Percentiles rank a stretch among this genome's conserved stretches.
These are phyloP conservation scores for Mortierella sp. DNA, from an alignment of 371 early-diverging fungal genomes.

Conservation along the genomic window DNA sequence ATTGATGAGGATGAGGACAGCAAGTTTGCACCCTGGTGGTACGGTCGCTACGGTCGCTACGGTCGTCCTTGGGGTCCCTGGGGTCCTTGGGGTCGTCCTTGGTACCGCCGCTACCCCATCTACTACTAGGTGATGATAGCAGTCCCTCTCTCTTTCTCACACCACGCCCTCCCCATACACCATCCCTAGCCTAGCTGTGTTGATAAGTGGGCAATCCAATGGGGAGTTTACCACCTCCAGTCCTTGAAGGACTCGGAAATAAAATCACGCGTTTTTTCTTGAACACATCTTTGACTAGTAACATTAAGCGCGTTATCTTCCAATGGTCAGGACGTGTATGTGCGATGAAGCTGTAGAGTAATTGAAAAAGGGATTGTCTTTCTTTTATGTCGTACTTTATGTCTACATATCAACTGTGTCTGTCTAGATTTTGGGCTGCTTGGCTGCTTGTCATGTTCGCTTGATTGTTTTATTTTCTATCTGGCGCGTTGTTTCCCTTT, in stretches of 20 bases:
- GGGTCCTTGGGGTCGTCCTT: constrained; percentile 7
- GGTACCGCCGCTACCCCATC: not conserved
- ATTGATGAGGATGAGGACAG: constrained; percentile 12
- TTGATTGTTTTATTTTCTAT: not conserved
- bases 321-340: too few species aligned
- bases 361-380: too few species aligned
- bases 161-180: not conserved
- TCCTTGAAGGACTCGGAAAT: too few species aligned
- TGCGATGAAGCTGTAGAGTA: too few species aligned
- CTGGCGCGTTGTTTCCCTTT: not conserved
- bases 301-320: too few species aligned
- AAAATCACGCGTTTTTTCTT: too few species aligned
- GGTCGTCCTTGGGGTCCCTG: constrained; percentile 1
- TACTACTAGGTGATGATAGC: not conserved
- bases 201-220: not conserved
- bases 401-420: too few species aligned
- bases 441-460: not conserved
- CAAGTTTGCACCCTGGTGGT: constrained; percentile 21
- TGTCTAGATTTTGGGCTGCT: not conserved
- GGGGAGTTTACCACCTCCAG: too few species aligned
- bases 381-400: too few species aligned
- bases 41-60: not conserved
- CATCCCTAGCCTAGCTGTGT: not conserved
- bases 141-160: not conserved
- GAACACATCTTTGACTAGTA: too few species aligned